phyloP scores from a whole-genome alignment of 1,284 basidiomycete genomes.

The Leccinum holopus region DNA sequence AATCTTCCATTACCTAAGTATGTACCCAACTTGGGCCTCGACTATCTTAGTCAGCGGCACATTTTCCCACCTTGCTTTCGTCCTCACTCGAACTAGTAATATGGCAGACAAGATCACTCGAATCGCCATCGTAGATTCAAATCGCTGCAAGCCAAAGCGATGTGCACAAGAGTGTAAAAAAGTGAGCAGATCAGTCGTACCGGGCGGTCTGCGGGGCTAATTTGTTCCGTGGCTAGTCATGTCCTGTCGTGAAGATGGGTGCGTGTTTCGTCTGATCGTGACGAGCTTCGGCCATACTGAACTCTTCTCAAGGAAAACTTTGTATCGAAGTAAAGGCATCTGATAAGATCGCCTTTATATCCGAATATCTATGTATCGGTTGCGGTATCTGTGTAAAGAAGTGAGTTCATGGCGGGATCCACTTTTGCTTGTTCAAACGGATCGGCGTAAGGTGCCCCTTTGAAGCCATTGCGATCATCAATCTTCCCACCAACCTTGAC shows the following conservation, averaged over 20 bases:
- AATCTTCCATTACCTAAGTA: too few species aligned
- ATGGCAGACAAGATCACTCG: constrained; percentile 93
- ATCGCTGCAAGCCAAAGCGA: constrained; percentile 43
- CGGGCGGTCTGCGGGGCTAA: constrained; percentile 10
- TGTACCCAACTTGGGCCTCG: too few species aligned
- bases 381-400: constrained; percentile 84
- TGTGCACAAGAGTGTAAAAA: constrained; percentile 94
- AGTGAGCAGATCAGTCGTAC: constrained; percentile 38
- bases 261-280: constrained; percentile 30
- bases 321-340: constrained; percentile 95
- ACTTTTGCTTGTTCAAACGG: constrained; percentile 7
- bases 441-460: neutral
- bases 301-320: constrained; percentile 68
- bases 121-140: constrained; percentile 35
- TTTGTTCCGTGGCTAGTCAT: constrained; percentile 58
- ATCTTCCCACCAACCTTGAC: constrained; percentile 85
- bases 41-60: neutral
- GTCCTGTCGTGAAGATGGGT: constrained; percentile 96
- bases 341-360: constrained; percentile 93
- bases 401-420: constrained; percentile 47
- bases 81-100: constrained; percentile 1
- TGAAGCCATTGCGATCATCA: constrained; percentile 1
- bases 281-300: neutral
- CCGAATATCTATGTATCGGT: constrained; percentile 82
- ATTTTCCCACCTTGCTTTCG: too few species aligned